Conservation (phyloP, 768 basidiomycete genomes). For the Rhodotorula graminis region DNA sequence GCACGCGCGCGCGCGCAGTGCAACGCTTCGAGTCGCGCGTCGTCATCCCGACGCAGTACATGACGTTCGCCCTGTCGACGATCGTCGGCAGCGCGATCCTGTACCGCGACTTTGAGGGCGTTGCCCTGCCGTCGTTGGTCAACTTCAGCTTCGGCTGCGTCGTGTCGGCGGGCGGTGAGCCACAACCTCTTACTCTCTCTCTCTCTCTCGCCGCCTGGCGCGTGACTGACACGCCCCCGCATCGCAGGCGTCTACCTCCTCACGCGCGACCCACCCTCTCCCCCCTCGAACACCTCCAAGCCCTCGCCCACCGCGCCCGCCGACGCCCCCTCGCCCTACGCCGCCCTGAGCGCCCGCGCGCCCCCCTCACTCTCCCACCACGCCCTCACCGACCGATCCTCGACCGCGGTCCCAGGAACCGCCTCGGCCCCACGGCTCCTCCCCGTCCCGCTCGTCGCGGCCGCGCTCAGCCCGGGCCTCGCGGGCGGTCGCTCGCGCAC, state of each 20-base stretch:
- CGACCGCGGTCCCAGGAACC: not conserved
- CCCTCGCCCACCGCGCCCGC: not conserved
- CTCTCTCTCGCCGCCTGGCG: too few relatives aligned
- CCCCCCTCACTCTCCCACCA: not conserved
- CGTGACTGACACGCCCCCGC: too few relatives aligned
- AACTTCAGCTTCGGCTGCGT: constrained; percentile 32
- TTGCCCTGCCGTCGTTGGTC: not conserved
- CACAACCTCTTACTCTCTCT: not conserved
- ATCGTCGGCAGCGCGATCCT: constrained; percentile 89
- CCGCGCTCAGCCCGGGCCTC: not conserved
- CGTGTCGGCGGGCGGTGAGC: constrained; percentile 14
- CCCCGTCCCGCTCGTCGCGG: not conserved
- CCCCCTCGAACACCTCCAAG: not conserved
- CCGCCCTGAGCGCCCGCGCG: not conserved
- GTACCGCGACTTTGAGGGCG: constrained; percentile 76
- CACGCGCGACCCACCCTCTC: constrained; percentile 10
- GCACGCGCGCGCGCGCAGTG: constrained; percentile 59
- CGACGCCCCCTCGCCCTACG: not conserved
- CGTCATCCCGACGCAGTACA: constrained; percentile 92
- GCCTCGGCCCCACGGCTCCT: not conserved
- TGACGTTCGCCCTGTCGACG: constrained; percentile 85
- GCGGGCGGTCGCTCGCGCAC: not conserved
- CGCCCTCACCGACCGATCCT: not conserved
- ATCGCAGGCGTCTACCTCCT: constrained; percentile 32
- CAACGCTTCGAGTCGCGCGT: constrained; percentile 93